Conservation (phyloP, 148 eudicot species). For the Limonium bicolor region DNA sequence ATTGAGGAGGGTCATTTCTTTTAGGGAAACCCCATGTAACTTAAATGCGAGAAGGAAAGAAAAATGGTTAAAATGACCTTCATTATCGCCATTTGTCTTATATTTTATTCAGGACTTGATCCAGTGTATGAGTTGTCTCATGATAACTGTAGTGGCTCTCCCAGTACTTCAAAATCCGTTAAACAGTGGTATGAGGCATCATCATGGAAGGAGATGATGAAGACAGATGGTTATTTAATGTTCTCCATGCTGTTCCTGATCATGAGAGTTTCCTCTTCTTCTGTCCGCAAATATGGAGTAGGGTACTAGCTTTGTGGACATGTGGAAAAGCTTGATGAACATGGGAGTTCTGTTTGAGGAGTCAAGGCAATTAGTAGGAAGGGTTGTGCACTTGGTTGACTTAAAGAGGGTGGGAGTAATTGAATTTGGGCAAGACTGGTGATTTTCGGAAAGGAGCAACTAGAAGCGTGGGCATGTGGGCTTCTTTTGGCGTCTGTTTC, state of each 20-base stretch:
- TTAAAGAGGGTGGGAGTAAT: conserved; percentile 37
- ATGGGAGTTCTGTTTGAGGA: conserved; percentile 54
- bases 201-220: conserved; percentile 17
- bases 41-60: no score
- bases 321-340: conserved; percentile 28
- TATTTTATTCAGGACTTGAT: conserved; percentile 21
- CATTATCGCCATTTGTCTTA: no score
- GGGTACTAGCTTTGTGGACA: conserved; percentile 24
- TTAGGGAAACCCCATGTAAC: neutral
- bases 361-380: conserved; percentile 39
- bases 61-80: no score
- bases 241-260: conserved; percentile 27
- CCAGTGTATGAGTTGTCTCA: conserved; percentile 14
- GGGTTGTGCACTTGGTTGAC: conserved; percentile 29
- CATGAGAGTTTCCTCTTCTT: conserved; percentile 21
- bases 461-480: conserved; percentile 60
- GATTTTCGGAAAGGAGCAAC: conserved; percentile 45
- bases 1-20: neutral
- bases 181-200: conserved; percentile 16
- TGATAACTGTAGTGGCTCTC: conserved; percentile 1
- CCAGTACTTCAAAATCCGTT: conserved; percentile 2
- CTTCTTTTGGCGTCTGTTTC: conserved; percentile 71
- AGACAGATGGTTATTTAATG: conserved; percentile 42
- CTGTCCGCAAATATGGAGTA: conserved; percentile 24
- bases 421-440: conserved; percentile 30